Conservation (phyloP, 2,329 filamentous ascomycete genomes). For the Aspergillus costaricaensis region DNA sequence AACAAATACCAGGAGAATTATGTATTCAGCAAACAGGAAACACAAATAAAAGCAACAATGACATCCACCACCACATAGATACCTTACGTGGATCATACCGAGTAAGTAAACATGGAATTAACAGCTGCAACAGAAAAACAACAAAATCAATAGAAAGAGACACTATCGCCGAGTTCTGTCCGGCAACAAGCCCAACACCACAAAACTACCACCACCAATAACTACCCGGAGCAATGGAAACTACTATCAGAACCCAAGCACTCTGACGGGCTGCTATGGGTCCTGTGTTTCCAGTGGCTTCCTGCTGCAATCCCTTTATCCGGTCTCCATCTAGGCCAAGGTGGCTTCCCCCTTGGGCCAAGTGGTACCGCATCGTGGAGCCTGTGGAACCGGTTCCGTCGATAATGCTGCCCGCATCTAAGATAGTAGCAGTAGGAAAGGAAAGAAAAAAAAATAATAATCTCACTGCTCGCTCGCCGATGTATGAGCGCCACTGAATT, state of each 20-base stretch:
- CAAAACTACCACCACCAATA: not conserved
- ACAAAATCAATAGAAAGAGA: not conserved
- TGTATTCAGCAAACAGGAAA: too few relatives aligned
- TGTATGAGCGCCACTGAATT: conserved; percentile 17
- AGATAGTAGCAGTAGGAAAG: conserved; percentile 16
- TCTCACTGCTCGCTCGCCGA: not conserved
- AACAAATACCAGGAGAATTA: too few relatives aligned
- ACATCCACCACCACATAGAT: too few relatives aligned
- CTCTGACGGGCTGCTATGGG: not conserved
- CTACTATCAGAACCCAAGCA: not conserved
- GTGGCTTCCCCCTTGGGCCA: conserved; percentile 17
- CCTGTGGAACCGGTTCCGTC: conserved; percentile 26
- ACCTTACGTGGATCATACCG: too few relatives aligned
- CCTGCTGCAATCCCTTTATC: not conserved
- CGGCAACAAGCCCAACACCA: not conserved
- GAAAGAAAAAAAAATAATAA: not conserved
- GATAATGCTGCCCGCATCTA: conserved; percentile 17
- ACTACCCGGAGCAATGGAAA: not conserved
- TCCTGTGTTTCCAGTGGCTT: not conserved
- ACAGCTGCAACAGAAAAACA: not conserved
- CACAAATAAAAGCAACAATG: too few relatives aligned
- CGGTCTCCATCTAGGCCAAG: not conserved
- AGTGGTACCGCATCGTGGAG: conserved; percentile 27
- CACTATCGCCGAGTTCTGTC: not conserved
- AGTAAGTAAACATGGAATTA: too few relatives aligned